Percentiles rank a stretch among this genome's conserved stretches.
These are phyloP conservation scores for Hypholoma fasciculare DNA, from an alignment of 768 basidiomycete species.

Conservation along the genomic window DNA sequence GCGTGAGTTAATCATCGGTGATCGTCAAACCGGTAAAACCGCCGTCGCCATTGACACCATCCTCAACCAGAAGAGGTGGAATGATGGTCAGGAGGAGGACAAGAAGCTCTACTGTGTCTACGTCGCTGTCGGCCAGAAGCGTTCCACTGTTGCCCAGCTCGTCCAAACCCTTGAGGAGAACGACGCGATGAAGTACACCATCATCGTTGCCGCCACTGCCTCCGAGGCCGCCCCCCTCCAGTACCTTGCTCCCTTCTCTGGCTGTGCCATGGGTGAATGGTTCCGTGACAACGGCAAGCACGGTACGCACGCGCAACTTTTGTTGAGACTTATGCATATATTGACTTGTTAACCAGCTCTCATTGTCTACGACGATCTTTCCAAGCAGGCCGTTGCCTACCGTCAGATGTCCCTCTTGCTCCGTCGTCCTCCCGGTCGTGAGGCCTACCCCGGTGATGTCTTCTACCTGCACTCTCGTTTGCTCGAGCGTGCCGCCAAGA, in stretches of 20 bases:
- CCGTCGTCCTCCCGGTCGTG: constrained; percentile 99
- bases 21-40: constrained; percentile 99
- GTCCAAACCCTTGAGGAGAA: constrained; percentile 99
- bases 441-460: constrained; percentile 99
- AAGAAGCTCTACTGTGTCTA: constrained; percentile 99
- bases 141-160: constrained; percentile 98
- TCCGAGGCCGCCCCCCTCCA: constrained; percentile 99
- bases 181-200: constrained; percentile 99
- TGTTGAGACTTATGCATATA: neutral
- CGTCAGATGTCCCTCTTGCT: constrained; percentile 99
- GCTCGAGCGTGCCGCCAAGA: constrained; percentile 99
- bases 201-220: constrained; percentile 99
- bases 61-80: constrained; percentile 99
- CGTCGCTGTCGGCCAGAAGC: constrained; percentile 99
- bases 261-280: constrained; percentile 99
- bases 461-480: constrained; percentile 99
- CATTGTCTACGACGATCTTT: constrained; percentile 99
- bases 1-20: constrained; percentile 99
- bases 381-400: constrained; percentile 99
- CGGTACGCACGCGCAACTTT: constrained; percentile 47
- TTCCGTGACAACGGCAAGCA: constrained; percentile 99
- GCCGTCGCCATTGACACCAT: constrained; percentile 99
- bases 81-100: constrained; percentile 93
- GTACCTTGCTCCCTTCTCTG: constrained; percentile 99
- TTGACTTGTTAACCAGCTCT: constrained; percentile 53